These are phyloP conservation scores for Hordeum vulgare DNA, from an alignment of 176 grass and related monocot species.

Conservation along the genomic window MorexV3_pseudomolecules_assembly NC_058522.1:525318977-525319476, in stretches of 20 bases:
- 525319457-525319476: conserved; percentile 81
- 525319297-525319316: conserved; percentile 90
- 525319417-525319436: conserved; percentile 95
- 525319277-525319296: conserved; percentile 99
- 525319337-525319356: conserved; percentile 99
- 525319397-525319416: conserved; percentile 96
- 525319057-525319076: conserved; percentile 2
- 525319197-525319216: neutral
- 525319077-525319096: neutral
- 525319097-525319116: neutral
- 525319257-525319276: conserved; percentile 37
- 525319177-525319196: neutral
- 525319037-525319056: conserved; percentile 1
- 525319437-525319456: conserved; percentile 99
- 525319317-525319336: conserved; percentile 97
- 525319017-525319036: conserved; percentile 15
- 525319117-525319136: neutral
- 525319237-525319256: conserved; percentile 1
- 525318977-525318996: neutral
- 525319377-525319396: conserved; percentile 98
- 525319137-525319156: neutral
- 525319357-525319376: conserved; percentile 99
- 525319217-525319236: conserved; percentile 21
- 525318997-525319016: neutral
- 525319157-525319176: conserved; percentile 11